A percentile compares a stretch with the other conserved stretches of the same genome.
These are phyloP conservation scores for Linaria vulgaris DNA, from an alignment of 257 asterid species.

Conservation along the genomic window DNA sequence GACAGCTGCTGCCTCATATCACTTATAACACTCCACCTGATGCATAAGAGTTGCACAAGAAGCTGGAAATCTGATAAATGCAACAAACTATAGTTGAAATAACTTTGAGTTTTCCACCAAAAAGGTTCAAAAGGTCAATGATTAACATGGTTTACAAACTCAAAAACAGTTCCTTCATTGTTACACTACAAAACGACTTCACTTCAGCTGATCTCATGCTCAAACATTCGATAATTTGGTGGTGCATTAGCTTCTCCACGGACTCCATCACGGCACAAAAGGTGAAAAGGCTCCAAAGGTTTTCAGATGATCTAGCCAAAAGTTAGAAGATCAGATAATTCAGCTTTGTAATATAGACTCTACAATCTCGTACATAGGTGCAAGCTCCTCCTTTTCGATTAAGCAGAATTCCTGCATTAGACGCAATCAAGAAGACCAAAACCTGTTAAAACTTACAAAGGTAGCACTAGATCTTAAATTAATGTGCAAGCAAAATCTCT, in stretches of 20 bases:
- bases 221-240: too few relatives aligned
- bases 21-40: neutral
- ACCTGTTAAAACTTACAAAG: neutral
- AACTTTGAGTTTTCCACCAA: neutral
- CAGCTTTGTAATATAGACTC: conserved; percentile 33
- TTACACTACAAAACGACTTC: neutral
- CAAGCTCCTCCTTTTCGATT: conserved; percentile 47
- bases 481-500: too few relatives aligned
- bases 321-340: neutral
- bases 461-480: too few relatives aligned
- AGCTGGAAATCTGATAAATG: neutral
- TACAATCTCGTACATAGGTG: conserved; percentile 41
- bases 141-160: neutral
- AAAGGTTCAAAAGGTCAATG: neutral
- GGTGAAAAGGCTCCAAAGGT: neutral
- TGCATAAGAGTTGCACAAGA: neutral
- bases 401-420: conserved; percentile 45
- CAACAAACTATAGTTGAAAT: conserved; percentile 1
- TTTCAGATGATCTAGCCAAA: neutral
- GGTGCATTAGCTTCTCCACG: too few relatives aligned
- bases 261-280: neutral
- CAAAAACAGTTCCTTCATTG: too few relatives aligned
- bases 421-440: conserved; percentile 8
- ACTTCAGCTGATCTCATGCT: too few relatives aligned
- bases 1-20: too few relatives aligned